phyloP scores from a whole-genome alignment of 1,139 yeast species.

The Suhomyces choctaworum region DNA sequence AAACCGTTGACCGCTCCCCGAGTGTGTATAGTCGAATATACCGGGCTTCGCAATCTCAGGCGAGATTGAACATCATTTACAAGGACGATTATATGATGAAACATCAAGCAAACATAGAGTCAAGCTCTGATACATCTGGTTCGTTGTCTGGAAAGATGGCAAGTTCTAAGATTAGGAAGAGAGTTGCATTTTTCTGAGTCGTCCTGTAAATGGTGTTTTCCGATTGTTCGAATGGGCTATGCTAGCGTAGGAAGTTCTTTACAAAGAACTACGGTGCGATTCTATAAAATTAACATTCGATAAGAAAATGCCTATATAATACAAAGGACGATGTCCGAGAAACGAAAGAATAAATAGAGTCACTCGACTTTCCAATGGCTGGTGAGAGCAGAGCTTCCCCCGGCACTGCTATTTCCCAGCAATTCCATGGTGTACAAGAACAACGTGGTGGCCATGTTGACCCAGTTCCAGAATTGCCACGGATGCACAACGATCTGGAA shows the following conservation, averaged over 20 bases:
- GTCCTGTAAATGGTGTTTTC: constrained; percentile 9
- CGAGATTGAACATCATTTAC: constrained; percentile 26
- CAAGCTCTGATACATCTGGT: constrained; percentile 69
- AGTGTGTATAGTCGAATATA: constrained; percentile 68
- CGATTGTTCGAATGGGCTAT: too few species aligned
- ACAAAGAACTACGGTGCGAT: too few species aligned
- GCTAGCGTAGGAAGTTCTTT: too few species aligned
- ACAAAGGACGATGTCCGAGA: constrained; percentile 9
- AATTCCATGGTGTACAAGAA: constrained; percentile 79
- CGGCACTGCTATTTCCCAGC: constrained; percentile 39
- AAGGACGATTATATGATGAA: constrained; percentile 56
- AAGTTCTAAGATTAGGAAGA: constrained; percentile 44
- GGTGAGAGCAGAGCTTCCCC: constrained; percentile 30
- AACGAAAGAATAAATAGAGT: constrained; percentile 8
- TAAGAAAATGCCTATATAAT: constrained; percentile 8
- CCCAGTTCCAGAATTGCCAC: constrained; percentile 97
- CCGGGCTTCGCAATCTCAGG: constrained; percentile 49
- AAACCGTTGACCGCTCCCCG: constrained; percentile 10
- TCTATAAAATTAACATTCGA: too few species aligned
- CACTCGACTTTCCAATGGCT: constrained; percentile 29
- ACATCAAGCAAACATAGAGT: constrained; percentile 81
- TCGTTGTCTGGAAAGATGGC: constrained; percentile 53
- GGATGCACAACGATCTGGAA: constrained; percentile 56
- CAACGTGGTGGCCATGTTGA: constrained; percentile 78
- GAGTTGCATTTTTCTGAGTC: constrained; percentile 31